Base-by-base conservation (phyloP, 148 eudicot species). In the Camellia sinensis region DNA sequence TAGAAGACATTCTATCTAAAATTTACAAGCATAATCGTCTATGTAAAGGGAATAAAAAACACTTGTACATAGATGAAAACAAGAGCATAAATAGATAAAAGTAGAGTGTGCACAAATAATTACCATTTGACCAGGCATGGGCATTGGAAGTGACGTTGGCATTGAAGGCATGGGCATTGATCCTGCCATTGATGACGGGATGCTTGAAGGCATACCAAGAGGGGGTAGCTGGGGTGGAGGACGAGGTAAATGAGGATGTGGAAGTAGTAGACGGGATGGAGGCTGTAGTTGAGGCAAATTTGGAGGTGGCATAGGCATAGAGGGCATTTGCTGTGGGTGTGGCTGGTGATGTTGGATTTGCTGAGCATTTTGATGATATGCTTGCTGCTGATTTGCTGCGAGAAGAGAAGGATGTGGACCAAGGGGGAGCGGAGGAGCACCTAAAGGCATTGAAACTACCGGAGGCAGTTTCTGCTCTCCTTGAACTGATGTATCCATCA, bases 331-430 rank as follows among this genome's bases (percentile, higher is more conserved):
- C 80, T 88, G 97, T 3, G 84, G 91, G 19, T 76, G 74, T 56
- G 81, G 85, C 76, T 84, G 88, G 53, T 87, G 94, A 45, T 88
- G 97, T 52, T 89, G 92, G 15, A 84, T 84, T 80, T 89, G 94
- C 86, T 91, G 97, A 82, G 92, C 82, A 82, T 87, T 90, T 81
- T 95, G 97, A 82, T 90, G 99, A 89, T 91, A 93, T 60, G 76
- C 73, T 82, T 87, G 98, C 85, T 91, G 94, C 82, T 89, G 98
- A 86, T 85, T 88, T 44, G 77, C 73, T 62, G 80, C 84, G 52
- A 91, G 86, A 71, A 90, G 87, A 82, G 98, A 92, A 62, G 99
- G 99, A 82, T 94, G 99, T 56, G 99, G 99, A 64, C 98, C 99
- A 76, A 97, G 99, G 74, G 99, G 99, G 29, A 96, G 89, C 2